These are phyloP conservation scores for Actinomortierella ambigua DNA, from an alignment of 371 early-diverging fungal genomes.

Conservation along the genomic window DNA sequence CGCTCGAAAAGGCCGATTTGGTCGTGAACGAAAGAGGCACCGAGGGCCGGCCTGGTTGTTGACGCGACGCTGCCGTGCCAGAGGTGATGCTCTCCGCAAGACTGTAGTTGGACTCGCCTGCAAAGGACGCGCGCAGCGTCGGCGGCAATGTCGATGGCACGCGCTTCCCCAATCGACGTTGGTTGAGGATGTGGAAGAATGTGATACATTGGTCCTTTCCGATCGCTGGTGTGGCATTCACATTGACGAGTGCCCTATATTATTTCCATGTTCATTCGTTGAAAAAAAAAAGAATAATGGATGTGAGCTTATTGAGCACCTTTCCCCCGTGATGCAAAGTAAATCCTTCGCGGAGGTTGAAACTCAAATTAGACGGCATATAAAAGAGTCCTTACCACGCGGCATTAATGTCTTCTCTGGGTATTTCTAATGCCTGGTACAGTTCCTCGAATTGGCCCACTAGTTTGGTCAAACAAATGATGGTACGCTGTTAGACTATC, in stretches of 20 bases:
- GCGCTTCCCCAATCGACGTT: constrained; percentile 54
- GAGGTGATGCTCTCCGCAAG: constrained; percentile 29
- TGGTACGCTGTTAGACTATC: too few relatives aligned
- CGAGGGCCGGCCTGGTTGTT: constrained; percentile 42
- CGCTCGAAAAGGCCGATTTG: constrained; percentile 42
- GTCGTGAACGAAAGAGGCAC: constrained; percentile 45
- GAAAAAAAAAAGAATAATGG: background rate
- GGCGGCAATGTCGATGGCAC: constrained; percentile 45
- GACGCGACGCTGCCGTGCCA: constrained; percentile 9
- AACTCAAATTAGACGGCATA: constrained; percentile 4
- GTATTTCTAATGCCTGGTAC: constrained; percentile 61
- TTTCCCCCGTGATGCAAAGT: too few relatives aligned
- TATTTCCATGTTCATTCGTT: background rate
- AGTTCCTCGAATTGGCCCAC: constrained; percentile 68
- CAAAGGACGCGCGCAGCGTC: constrained; percentile 41
- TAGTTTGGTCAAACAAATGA: too few relatives aligned
- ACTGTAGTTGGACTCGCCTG: constrained; percentile 46
- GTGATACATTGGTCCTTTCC: constrained; percentile 68
- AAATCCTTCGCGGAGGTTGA: background rate
- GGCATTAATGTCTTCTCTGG: constrained; percentile 60
- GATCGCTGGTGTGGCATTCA: constrained; percentile 63
- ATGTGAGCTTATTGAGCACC: too few relatives aligned
- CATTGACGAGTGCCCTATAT: constrained; percentile 63
- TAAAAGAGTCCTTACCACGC: constrained; percentile 55
- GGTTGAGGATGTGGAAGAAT: constrained; percentile 67